Conservation (phyloP, 805 yeast genomes). For the Nakazawaea wickerhamii region DNA sequence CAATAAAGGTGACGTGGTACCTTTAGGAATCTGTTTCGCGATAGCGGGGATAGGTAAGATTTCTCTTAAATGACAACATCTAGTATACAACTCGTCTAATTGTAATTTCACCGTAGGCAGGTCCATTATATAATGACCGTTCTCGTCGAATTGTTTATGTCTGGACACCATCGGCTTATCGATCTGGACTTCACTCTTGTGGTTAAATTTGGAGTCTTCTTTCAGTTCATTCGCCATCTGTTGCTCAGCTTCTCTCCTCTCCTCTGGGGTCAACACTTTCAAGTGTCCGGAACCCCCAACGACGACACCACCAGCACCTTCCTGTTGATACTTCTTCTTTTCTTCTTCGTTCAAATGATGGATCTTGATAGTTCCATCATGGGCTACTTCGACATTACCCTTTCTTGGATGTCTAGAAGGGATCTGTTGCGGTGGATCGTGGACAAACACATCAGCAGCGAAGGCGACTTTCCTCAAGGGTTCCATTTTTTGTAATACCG, state of each 20-base stretch:
- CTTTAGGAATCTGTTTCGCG: slow-evolving; percentile 72
- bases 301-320: slow-evolving; percentile 60
- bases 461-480: slow-evolving; percentile 65
- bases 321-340: slow-evolving; percentile 14
- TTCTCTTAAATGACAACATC: slow-evolving; percentile 91
- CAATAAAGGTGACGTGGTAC: slow-evolving; percentile 70
- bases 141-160: slow-evolving; percentile 17
- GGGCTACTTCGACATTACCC: slow-evolving; percentile 56
- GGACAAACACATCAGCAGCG: slow-evolving; percentile 63
- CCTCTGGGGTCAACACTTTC: slow-evolving; percentile 27
- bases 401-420: slow-evolving; percentile 79
- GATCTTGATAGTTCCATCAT: slow-evolving; percentile 29
- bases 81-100: slow-evolving; percentile 74
- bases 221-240: slow-evolving; percentile 12
- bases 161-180: slow-evolving; percentile 62
- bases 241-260: slow-evolving; percentile 21
- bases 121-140: slow-evolving; percentile 23
- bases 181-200: slow-evolving; percentile 38
- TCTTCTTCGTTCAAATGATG: slow-evolving; percentile 29
- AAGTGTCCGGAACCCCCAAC: slow-evolving; percentile 76
- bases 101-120: slow-evolving; percentile 32
- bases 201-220: slow-evolving; percentile 15
- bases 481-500: slow-evolving; percentile 21
- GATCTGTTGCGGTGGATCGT: slow-evolving; percentile 92
- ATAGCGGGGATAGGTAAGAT: slow-evolving; percentile 91